Conservation (phyloP, 176 grass and related monocot genomes). For the Puccinellia tenuiflora region DNA sequence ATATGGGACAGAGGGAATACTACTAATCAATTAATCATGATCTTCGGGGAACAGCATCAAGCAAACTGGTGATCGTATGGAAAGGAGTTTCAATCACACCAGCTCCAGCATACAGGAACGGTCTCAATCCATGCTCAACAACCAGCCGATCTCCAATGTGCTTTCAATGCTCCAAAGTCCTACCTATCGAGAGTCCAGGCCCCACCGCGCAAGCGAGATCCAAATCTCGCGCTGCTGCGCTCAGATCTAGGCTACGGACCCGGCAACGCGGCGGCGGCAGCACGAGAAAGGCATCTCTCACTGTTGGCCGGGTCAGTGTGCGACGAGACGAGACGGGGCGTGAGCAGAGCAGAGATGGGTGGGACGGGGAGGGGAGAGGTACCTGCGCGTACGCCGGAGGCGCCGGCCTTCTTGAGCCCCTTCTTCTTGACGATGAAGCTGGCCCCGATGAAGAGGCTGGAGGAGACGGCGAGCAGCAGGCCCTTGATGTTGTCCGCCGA, state of each 20-base stretch:
- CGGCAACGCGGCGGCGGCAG: neutral
- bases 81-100: neutral
- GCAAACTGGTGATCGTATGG: neutral
- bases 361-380: neutral
- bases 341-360: neutral
- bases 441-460: slow-evolving; percentile 92
- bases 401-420: slow-evolving; percentile 92
- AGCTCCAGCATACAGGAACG: neutral
- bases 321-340: neutral
- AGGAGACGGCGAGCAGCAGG: slow-evolving; percentile 81
- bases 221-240: slow-evolving; percentile 1
- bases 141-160: neutral
- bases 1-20: too few relatives aligned
- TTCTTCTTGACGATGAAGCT: slow-evolving; percentile 99
- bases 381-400: slow-evolving; percentile 92
- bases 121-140: neutral
- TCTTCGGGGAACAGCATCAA: neutral
- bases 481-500: slow-evolving; percentile 99
- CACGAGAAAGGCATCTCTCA: neutral
- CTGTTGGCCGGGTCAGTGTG: neutral
- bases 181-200: neutral
- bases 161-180: neutral
- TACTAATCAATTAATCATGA: neutral
- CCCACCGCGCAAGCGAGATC: slow-evolving; percentile 21
- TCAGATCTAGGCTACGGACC: slow-evolving; percentile 27